Evolutionary conservation across 352 stramenopile species (phyloP), one percentile per base, ranked within the genome.

Genomic region (Pythium rhizo-oryzae): DNA sequence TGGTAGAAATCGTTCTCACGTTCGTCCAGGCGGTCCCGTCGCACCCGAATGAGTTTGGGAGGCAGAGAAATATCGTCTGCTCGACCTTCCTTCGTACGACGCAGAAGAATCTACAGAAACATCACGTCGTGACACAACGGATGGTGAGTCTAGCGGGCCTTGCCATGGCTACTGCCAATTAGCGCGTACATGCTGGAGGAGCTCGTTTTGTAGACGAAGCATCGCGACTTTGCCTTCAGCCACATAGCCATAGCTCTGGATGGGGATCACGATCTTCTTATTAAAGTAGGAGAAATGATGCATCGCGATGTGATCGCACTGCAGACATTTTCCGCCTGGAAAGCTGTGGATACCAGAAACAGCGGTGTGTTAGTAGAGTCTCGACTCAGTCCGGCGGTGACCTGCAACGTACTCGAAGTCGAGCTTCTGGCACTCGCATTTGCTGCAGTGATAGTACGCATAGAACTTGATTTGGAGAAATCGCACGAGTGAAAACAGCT

Each of bases 1-100:
- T 99, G 89, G 77, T 99, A 99, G 70, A 99, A 99, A 77, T 99
- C 98, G 67, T 99, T 95, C 76, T 98, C 93, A 35, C 90, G 86
- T 67, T 96, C 89, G 51, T 97, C 89, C 13, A 98, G 67, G 8
- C 76, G 69, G 61, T 97, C 85, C 28, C 89, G 90, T 59, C 90
- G 84, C 59, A 98, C 85, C 9, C 86, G 84, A 62, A 98, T 83
- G 30, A 98, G 80, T 55, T 97, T 96, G 0, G 87, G 85, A 8
- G 91, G 91, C 21, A 97, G 74, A 11, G 84, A 92, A 62, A 99
- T 97, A 71, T 99, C 96, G 64, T 96, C 94, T n/a, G 96, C 94
- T 13, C 96, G 87, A n/a, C 94, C 98, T 76, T 98, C 90, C 76
- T 99, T 99, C 12, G 98, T 99, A 13, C 98, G 87, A 7, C 98